These are phyloP conservation scores for Volvox reticuliferus DNA, from an alignment of 139 green algal genomes.

Conservation along the genomic window DNA sequence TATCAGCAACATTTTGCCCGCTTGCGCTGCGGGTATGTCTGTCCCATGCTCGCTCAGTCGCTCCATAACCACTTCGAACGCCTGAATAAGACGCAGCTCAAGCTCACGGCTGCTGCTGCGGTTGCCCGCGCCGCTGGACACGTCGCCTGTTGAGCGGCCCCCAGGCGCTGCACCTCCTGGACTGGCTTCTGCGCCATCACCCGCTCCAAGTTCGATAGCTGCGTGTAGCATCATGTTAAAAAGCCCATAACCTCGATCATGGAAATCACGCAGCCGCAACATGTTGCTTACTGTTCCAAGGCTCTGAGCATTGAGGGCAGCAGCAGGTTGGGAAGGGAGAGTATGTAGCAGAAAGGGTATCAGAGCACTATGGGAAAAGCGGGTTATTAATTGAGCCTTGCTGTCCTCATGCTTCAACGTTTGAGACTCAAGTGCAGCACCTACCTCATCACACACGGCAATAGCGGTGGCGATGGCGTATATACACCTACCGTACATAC, in stretches of 20 bases:
- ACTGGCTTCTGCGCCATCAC: neutral
- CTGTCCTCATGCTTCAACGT: no score
- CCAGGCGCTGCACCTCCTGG: neutral
- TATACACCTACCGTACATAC: no score
- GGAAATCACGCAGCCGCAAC: neutral
- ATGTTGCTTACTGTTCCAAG: neutral
- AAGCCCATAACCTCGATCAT: neutral
- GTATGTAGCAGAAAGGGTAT: no score
- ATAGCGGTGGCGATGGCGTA: no score
- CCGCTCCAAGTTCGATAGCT: neutral
- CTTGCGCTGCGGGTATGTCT: neutral
- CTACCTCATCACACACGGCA: no score
- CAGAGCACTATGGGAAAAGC: no score
- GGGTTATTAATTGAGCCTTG: no score
- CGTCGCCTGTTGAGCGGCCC: no score
- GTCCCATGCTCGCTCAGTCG: neutral
- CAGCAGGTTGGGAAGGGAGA: no score
- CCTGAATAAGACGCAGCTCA: neutral
- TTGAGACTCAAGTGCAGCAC: no score
- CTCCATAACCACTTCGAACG: neutral
- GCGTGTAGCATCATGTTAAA: conserved; percentile 4
- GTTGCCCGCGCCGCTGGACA: neutral
- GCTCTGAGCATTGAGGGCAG: neutral
- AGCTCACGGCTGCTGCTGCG: neutral
- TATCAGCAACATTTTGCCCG: neutral